phyloP scores from a whole-genome alignment of 495 filamentous ascomycete genomes.

The Thozetella sp. region DNA sequence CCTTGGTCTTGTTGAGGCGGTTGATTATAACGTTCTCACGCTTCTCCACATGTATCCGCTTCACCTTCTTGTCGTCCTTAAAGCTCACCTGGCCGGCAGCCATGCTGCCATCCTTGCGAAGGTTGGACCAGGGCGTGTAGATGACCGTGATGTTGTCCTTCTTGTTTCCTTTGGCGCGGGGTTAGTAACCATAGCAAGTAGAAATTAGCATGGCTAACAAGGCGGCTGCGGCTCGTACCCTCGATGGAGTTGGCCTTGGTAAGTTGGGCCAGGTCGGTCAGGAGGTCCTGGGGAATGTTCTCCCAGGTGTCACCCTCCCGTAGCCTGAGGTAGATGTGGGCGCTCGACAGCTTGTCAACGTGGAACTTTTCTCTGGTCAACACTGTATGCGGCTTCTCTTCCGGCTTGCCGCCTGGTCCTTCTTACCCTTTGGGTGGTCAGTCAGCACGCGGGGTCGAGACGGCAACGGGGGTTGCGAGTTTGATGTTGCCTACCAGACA shows the following conservation, averaged over 20 bases:
- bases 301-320: constrained; percentile 86
- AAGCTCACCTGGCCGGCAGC: constrained; percentile 93
- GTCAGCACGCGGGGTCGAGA: neutral
- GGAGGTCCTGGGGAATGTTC: constrained; percentile 68
- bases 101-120: constrained; percentile 96
- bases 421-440: constrained; percentile 7
- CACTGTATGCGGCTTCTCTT: neutral
- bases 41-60: constrained; percentile 71
- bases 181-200: neutral
- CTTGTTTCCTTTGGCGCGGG: constrained; percentile 78
- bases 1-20: constrained; percentile 92
- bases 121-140: constrained; percentile 97
- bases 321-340: constrained; percentile 91
- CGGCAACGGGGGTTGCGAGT: constrained; percentile 4
- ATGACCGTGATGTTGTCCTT: constrained; percentile 97
- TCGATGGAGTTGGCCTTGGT: constrained; percentile 99
- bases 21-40: constrained; percentile 92
- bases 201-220: neutral
- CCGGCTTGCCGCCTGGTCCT: neutral
- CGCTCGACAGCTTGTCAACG: constrained; percentile 94
- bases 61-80: constrained; percentile 87
- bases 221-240: constrained; percentile 46
- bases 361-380: constrained; percentile 68
- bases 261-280: constrained; percentile 89
- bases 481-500: constrained; percentile 70